Conservation (phyloP, 106 monocot genomes). For the Vanilla planifolia region DNA sequence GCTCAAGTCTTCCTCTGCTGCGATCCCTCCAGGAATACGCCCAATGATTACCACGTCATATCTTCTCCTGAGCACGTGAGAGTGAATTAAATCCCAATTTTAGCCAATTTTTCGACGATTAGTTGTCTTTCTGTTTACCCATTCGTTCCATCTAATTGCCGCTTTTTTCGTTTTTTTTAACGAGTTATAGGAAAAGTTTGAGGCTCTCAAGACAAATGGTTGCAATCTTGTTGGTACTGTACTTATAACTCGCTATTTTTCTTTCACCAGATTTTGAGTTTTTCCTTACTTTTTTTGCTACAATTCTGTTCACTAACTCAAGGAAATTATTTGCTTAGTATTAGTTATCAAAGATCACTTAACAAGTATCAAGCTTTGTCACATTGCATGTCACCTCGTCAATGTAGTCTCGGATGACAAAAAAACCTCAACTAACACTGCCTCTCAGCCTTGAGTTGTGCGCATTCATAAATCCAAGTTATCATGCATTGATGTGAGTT, state of each 20-base stretch:
- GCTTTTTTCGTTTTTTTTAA: neutral
- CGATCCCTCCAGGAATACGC: slow-evolving; percentile 56
- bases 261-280: neutral
- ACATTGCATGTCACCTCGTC: too few relatives aligned
- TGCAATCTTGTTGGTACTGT: slow-evolving; percentile 75
- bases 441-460: too few relatives aligned
- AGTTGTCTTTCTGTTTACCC: neutral
- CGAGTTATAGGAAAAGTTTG: slow-evolving; percentile 74
- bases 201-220: slow-evolving; percentile 73
- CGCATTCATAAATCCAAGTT: too few relatives aligned
- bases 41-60: slow-evolving; percentile 86
- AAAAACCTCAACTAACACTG: too few relatives aligned
- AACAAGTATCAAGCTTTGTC: too few relatives aligned
- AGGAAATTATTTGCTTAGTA: too few relatives aligned
- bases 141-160: neutral
- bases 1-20: slow-evolving; percentile 73
- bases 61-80: slow-evolving; percentile 69
- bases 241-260: neutral
- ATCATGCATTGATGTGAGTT: too few relatives aligned
- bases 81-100: neutral
- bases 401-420: too few relatives aligned
- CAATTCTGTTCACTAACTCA: too few relatives aligned
- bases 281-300: too few relatives aligned
- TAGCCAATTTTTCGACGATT: neutral
- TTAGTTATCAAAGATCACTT: too few relatives aligned